Base-by-base conservation (phyloP, 345 rosid genomes). In the Hibiscus tridactylites region DNA sequence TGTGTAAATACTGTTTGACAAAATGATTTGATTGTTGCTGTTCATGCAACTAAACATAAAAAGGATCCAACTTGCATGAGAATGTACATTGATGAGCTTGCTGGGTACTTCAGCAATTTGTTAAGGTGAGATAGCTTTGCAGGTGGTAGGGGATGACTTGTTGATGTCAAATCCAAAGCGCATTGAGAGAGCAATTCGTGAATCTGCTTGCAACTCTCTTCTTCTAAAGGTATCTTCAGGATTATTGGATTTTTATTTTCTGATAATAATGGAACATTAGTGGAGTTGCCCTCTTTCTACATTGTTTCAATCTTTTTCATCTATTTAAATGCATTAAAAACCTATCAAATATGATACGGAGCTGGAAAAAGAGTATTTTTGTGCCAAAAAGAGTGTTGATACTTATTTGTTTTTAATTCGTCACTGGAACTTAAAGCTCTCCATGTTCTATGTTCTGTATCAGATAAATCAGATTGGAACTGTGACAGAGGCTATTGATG, bases 401-500 rank as follows among this genome's bases (percentile, higher is more conserved):
- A 31, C 37, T 35, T 35, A 35, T 35, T 35, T 35, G 37, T 35
- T 35, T 35, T 35, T 5, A 35, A 35, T 35, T 35, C 6, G 37
- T 35, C 37, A 35, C 37, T 35, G 37, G 37, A 35, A 35, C 37
- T 35, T 35, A 31, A 31, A 31, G 35, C 35, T 31, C 35, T 31
- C 5, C 2, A 31, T 1, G 35, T 0, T 31, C 35, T 31, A 35
- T 35, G 37, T 35, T 35, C 37, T 35, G 37, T 5, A 35, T 0
- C 37, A 35, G 37, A 35, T 35, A 35, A 35, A 35, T 35, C 37
- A 35, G 6, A 35, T 35, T 24, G 99, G 99, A 78, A 92, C 99
- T 0, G 92, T 95, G 78, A 88, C 97, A n/a, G 97, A 95, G 78
- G 91, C 93, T 66, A 81, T 92, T 70, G 97, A 95, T 81, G 97